Evolutionary conservation across 2,329 filamentous ascomycete genomes (phyloP), one percentile per base, ranked within the genome.

Genomic region (Cercospora canescens): DNA sequence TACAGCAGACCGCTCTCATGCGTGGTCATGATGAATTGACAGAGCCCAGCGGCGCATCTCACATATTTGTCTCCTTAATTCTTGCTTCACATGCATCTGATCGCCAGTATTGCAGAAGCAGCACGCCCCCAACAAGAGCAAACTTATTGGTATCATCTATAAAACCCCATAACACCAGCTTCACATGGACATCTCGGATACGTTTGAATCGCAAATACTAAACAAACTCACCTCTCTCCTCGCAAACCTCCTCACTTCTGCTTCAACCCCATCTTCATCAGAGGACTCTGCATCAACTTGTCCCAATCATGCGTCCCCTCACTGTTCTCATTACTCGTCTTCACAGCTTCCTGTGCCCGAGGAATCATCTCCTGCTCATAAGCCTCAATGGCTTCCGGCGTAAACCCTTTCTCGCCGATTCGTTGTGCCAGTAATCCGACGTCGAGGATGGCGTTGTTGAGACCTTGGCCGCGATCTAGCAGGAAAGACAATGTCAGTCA

Each of bases 381-480:
- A 3, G 35, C 60, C 9, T 54, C 60, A 32, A 70, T 32, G 11
- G 66, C 68, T 16, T 60, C 61, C 3, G 55, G 37, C 7, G 55
- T 63, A 12, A 66, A 45, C 8, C 58, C 68, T 16, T 63, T 62
- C 39, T 66, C 57, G 14, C 58, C 56, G 32, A 68, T 32, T 30
- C 67, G 66, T 39, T 66, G 59, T 16, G 68, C 68, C 39, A 70
- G 59, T 9, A 63, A 50, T 4, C 74, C 70, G 11, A 77, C 80
- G 61, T 83, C 81, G 1, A 72, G 72, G 48, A 83, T 79, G 32
- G 69, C 69, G 67, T 83, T 79, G 64, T 84, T 81, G 37, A 81
- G 76, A 7, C 81, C 81, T 69, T 84, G 82, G 0, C 81, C 82
- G n/a, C 81, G 79, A 67, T 69, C 66, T 67, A 21, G n/a, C n/a